phyloP scores from a whole-genome alignment of 768 basidiomycete genomes.

The Trametopsis cervina region DNA sequence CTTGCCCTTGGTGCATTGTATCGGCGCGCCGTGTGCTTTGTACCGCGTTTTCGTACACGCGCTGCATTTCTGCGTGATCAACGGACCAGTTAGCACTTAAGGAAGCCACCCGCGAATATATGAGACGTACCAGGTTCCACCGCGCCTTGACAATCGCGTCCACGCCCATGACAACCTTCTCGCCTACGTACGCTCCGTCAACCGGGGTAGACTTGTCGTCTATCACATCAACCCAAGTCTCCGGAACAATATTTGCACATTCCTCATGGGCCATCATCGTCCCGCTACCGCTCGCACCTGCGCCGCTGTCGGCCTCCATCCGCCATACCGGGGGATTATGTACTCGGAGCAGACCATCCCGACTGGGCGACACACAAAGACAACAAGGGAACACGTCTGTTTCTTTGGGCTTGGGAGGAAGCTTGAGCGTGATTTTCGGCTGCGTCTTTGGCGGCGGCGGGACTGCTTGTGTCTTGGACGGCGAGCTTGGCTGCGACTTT shows the following conservation, averaged over 20 bases:
- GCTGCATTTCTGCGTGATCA: conserved; percentile 70
- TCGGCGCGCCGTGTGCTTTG: conserved; percentile 71
- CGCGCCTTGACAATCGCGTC: conserved; percentile 85
- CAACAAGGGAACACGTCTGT: conserved; percentile 59
- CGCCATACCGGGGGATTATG: conserved; percentile 56
- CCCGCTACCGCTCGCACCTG: conserved; percentile 21
- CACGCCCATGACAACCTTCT: conserved; percentile 71
- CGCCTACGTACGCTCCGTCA: conserved; percentile 30
- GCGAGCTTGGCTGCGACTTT: background rate
- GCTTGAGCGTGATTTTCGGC: conserved; percentile 55
- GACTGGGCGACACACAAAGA: conserved; percentile 50
- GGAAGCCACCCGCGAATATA: background rate
- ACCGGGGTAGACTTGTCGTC: conserved; percentile 27
- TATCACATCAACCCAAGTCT: conserved; percentile 84
- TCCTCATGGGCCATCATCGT: conserved; percentile 73
- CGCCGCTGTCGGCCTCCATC: conserved; percentile 38
- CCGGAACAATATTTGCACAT: conserved; percentile 79
- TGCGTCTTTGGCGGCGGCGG: background rate
- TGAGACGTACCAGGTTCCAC: conserved; percentile 78
- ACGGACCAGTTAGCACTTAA: too few relatives aligned
- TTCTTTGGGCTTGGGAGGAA: conserved; percentile 55
- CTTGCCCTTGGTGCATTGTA: conserved; percentile 93
- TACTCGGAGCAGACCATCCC: conserved; percentile 54
- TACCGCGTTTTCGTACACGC: conserved; percentile 64
- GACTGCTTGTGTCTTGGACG: conserved; percentile 4